These are phyloP conservation scores for Pisolithus thermaeus DNA, from an alignment of 1,284 basidiomycete genomes.

Conservation along the genomic window DNA sequence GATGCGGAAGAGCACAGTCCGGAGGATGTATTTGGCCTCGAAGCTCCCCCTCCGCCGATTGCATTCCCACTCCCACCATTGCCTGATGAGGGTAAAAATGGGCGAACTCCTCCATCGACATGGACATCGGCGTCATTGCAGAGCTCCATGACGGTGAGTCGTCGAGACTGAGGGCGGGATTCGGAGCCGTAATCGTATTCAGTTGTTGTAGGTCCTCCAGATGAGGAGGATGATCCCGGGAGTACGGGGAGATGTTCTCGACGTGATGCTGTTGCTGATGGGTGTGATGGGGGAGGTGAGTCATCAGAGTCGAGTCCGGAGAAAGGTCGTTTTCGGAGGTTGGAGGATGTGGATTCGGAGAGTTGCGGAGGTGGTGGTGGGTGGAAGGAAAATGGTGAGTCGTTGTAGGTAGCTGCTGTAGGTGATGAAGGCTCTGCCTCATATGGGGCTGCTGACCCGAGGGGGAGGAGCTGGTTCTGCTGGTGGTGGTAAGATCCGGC, in stretches of 20 bases:
- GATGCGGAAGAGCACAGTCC: constrained; percentile 42
- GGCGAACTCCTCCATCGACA: constrained; percentile 32
- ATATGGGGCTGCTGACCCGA: constrained; percentile 25
- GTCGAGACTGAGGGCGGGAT: constrained; percentile 66
- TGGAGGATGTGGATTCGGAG: constrained; percentile 34
- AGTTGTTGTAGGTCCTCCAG: constrained; percentile 21
- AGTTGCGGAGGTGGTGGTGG: constrained; percentile 45
- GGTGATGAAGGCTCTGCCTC: constrained; percentile 26
- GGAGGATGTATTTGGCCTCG: constrained; percentile 44
- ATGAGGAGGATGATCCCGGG: constrained; percentile 1
- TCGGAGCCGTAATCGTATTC: constrained; percentile 60
- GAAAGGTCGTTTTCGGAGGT: constrained; percentile 62
- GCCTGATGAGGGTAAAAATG: constrained; percentile 29
- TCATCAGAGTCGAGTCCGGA: constrained; percentile 48
- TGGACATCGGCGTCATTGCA: constrained; percentile 57
- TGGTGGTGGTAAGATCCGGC: constrained; percentile 17
- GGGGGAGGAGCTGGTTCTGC: constrained; percentile 29
- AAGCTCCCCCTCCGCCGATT: constrained; percentile 20
- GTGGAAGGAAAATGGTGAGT: constrained; percentile 78
- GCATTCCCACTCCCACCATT: too few species aligned
- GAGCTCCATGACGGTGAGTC: constrained; percentile 80
- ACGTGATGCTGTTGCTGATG: constrained; percentile 20
- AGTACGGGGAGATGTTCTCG: constrained; percentile 24
- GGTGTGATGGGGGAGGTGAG: constrained; percentile 1
- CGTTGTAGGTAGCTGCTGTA: constrained; percentile 25